Percentiles rank a stretch among this genome's conserved stretches.
Evolutionary conservation across 306 rosid species (phyloP).

Genomic region (Aeschynomene evenia): DNA sequence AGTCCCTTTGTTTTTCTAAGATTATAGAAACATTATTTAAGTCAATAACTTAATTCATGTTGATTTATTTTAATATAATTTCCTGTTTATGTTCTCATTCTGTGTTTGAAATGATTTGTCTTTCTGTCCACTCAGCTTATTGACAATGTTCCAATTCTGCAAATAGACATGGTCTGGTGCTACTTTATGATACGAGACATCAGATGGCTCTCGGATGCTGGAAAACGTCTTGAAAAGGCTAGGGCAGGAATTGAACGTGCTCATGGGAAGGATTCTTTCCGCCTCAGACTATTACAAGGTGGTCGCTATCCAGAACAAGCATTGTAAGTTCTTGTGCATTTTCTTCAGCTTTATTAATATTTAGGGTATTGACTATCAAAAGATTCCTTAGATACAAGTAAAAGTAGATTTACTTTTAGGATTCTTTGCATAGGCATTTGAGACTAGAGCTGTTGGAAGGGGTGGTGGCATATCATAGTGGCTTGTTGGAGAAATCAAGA

Average conservation of each 20-base stretch:
- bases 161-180: slow-evolving; percentile 99
- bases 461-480: slow-evolving; percentile 84
- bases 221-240: slow-evolving; percentile 74
- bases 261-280: slow-evolving; percentile 79
- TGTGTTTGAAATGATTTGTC: slow-evolving; percentile 22
- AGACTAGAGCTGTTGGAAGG: slow-evolving; percentile 94
- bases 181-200: slow-evolving; percentile 93
- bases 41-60: neutral
- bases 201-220: slow-evolving; percentile 80
- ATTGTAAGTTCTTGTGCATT: slow-evolving; percentile 51
- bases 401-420: slow-evolving; percentile 19
- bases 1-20: neutral
- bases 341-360: neutral
- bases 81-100: neutral
- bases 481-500: slow-evolving; percentile 66
- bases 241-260: slow-evolving; percentile 74
- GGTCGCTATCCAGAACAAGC: slow-evolving; percentile 88
- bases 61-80: slow-evolving; percentile 24
- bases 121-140: slow-evolving; percentile 55
- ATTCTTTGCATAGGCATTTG: slow-evolving; percentile 53
- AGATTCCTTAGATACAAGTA: neutral
- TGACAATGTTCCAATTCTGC: slow-evolving; percentile 90
- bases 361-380: neutral
- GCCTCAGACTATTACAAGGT: slow-evolving; percentile 74
- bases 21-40: slow-evolving; percentile 1